A percentile compares a stretch with the other conserved stretches of the same genome.
Evolutionary conservation across 2,329 filamentous ascomycete genomes (phyloP).

Genomic region (Cryphonectria japonica): DNA sequence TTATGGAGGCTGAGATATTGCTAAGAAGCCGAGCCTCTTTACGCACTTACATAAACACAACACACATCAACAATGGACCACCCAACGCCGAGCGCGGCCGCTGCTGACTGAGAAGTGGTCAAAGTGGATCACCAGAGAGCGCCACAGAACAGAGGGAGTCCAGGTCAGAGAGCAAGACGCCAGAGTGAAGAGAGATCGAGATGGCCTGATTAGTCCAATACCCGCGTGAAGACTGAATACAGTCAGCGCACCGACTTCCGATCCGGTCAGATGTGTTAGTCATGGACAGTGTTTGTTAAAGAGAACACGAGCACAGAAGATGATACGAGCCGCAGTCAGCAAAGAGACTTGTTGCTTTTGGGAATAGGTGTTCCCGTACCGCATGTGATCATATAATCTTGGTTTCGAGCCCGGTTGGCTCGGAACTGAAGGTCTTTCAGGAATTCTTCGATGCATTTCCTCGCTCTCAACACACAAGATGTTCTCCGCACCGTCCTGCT

Average conservation of each 20-base stretch:
- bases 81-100: neutral
- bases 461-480: neutral
- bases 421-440: neutral
- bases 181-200: neutral
- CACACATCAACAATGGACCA: neutral
- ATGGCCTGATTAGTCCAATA: neutral
- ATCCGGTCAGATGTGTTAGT: conserved; percentile 7
- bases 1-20: neutral
- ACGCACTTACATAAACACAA: neutral
- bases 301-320: neutral
- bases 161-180: neutral
- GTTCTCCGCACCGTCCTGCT: neutral
- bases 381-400: neutral
- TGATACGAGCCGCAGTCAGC: conserved; percentile 14
- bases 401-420: neutral
- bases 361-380: neutral
- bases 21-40: neutral
- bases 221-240: neutral
- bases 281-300: neutral
- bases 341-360: neutral
- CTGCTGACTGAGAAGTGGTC: neutral
- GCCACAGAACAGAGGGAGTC: neutral
- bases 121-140: neutral
- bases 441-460: neutral
- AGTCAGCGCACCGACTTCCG: conserved; percentile 14